These are phyloP conservation scores for Sphagnum fallax DNA, from an alignment of 228 moss, liverwort and hornwort species.

Conservation along the genomic window DNA sequence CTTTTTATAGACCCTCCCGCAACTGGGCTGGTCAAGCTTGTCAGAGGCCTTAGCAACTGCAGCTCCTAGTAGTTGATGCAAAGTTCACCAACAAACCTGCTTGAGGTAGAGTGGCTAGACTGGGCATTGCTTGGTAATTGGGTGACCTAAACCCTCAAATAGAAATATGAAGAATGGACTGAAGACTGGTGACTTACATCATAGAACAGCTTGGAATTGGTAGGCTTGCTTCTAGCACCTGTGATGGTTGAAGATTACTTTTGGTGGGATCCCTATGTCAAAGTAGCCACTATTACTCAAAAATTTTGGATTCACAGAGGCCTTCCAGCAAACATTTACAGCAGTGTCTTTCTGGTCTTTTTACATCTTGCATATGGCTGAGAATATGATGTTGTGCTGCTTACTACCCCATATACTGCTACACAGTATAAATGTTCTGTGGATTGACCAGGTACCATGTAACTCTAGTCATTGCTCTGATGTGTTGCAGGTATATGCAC, in stretches of 20 bases:
- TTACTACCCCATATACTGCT: background rate
- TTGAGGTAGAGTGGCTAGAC: background rate
- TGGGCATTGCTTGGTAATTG: background rate
- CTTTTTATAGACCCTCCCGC: background rate
- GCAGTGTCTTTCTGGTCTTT: background rate
- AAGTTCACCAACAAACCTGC: too few species aligned
- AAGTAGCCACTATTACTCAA: too few species aligned
- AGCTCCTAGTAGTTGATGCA: too few species aligned
- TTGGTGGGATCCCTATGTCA: too few species aligned
- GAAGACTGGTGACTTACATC: background rate
- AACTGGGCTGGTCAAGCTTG: too few species aligned
- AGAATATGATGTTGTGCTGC: background rate
- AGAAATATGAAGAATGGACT: background rate
- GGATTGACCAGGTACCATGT: background rate
- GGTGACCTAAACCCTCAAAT: background rate
- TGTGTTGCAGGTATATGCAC: slow-evolving; percentile 50
- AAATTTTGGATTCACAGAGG: too few species aligned
- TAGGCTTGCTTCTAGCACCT: too few species aligned
- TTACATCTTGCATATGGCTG: background rate
- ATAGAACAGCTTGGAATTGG: too few species aligned
- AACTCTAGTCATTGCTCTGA: background rate
- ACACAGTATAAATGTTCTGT: background rate
- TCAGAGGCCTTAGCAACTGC: too few species aligned
- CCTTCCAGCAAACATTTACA: background rate
- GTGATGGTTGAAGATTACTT: too few species aligned